A percentile compares a stretch with the other conserved stretches of the same genome.
phyloP scores from a whole-genome alignment of 257 asterid species.

The Nicotiana paniculata region DNA sequence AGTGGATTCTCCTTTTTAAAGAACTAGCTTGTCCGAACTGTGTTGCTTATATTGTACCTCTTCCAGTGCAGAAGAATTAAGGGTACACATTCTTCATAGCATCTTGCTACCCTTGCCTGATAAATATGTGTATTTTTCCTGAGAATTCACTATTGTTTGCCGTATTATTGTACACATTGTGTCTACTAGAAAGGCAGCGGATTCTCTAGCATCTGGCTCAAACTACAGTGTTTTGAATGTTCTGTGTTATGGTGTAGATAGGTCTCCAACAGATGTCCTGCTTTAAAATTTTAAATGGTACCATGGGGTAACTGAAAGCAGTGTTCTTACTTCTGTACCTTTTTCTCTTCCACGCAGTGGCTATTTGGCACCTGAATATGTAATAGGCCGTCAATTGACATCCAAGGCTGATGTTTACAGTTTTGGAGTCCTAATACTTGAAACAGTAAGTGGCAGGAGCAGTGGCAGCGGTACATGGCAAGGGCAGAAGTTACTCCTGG shows the following conservation, averaged over 20 bases:
- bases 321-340: not conserved
- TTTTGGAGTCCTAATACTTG: slow-evolving; percentile 80
- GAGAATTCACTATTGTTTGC: not conserved
- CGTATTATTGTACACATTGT: not conserved
- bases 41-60: not conserved
- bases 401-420: slow-evolving; percentile 88
- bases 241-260: not conserved
- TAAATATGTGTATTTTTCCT: not conserved
- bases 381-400: slow-evolving; percentile 83
- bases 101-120: not conserved
- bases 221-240: not conserved
- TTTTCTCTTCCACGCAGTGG: slow-evolving; percentile 54
- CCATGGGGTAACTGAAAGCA: not conserved
- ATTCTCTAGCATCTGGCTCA: not conserved
- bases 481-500: slow-evolving; percentile 58
- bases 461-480: slow-evolving; percentile 49
- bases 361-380: slow-evolving; percentile 98
- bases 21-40: not conserved
- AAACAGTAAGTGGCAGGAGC: slow-evolving; percentile 71
- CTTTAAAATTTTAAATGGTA: not conserved
- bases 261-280: not conserved
- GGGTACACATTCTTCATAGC: not conserved
- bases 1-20: not conserved
- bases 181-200: not conserved
- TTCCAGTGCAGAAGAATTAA: not conserved